Evolutionary conservation across 2,329 filamentous ascomycete species (phyloP).

Genomic region (Fusarium buxicola): DNA sequence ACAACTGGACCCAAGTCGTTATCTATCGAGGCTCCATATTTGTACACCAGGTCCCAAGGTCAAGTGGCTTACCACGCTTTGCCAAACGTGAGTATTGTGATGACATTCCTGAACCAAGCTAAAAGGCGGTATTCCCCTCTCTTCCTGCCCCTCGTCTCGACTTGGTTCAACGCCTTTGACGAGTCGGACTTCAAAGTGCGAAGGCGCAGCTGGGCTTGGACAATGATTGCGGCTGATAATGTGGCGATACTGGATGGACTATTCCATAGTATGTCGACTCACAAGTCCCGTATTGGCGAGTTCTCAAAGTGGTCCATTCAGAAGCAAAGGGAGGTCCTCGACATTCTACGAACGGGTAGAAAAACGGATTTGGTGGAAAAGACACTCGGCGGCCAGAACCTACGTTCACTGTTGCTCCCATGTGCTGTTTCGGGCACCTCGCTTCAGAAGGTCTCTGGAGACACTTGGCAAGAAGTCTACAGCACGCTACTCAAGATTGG

Average conservation of each 20-base stretch:
- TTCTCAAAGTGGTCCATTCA: not conserved
- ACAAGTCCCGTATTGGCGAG: no score
- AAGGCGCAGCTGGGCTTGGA: not conserved
- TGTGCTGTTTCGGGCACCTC: no score
- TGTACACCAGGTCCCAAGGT: not conserved
- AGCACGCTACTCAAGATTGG: not conserved
- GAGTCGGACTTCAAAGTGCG: not conserved
- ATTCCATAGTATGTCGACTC: no score
- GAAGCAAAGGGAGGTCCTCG: not conserved
- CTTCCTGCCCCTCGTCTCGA: not conserved
- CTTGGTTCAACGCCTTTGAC: not conserved
- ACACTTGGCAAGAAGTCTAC: not conserved
- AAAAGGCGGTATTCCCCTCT: not conserved
- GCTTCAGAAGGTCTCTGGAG: no score
- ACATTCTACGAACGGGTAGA: not conserved
- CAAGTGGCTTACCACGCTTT: not conserved
- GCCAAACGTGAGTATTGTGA: not conserved
- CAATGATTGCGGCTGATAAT: not conserved
- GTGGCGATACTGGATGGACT: not conserved
- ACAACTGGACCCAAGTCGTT: not conserved
- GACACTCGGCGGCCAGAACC: no score
- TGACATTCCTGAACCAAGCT: not conserved
- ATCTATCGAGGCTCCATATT: not conserved
- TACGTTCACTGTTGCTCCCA: no score
- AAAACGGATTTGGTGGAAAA: no score